These are phyloP conservation scores for Ascosphaera acerosa DNA, from an alignment of 2,329 filamentous ascomycete species.

Conservation along the genomic window DNA sequence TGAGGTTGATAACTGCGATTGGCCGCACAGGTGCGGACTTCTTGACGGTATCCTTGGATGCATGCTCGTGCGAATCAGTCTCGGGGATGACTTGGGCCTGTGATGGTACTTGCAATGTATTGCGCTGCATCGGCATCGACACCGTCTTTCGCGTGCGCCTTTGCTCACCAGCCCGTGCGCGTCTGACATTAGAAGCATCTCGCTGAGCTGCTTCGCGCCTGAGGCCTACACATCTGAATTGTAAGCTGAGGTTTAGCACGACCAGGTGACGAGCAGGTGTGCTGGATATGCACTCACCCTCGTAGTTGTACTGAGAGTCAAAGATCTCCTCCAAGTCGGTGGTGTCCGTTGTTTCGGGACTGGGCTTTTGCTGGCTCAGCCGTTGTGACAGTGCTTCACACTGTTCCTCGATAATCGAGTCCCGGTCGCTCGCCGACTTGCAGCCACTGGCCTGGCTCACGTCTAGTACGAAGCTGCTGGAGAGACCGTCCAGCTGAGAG, in stretches of 20 bases:
- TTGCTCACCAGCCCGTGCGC: not conserved
- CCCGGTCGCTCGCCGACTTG: slow-evolving; percentile 2
- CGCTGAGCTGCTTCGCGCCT: not conserved
- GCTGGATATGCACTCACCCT: slow-evolving; percentile 3
- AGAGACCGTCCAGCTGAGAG: not conserved
- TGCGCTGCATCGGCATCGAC: too few species aligned
- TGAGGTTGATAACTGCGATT: too few species aligned
- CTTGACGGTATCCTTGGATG: too few species aligned
- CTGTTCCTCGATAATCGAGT: not conserved
- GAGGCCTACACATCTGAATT: not conserved
- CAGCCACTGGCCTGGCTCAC: not conserved
- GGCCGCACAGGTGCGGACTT: too few species aligned
- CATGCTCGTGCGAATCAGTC: too few species aligned
- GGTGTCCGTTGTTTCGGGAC: not conserved
- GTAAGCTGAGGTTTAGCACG: not conserved
- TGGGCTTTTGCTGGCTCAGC: not conserved
- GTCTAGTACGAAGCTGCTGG: not conserved
- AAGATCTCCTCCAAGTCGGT: slow-evolving; percentile 4
- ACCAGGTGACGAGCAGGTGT: slow-evolving; percentile 3
- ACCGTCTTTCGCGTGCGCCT: not conserved
- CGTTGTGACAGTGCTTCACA: not conserved
- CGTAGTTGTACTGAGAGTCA: slow-evolving; percentile 2
- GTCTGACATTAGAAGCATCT: not conserved
- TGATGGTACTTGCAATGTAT: too few species aligned
- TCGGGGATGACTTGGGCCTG: too few species aligned